Evolutionary conservation across 176 grass and related monocot species (phyloP).

Genomic region (Oryza brachyantha): DNA sequence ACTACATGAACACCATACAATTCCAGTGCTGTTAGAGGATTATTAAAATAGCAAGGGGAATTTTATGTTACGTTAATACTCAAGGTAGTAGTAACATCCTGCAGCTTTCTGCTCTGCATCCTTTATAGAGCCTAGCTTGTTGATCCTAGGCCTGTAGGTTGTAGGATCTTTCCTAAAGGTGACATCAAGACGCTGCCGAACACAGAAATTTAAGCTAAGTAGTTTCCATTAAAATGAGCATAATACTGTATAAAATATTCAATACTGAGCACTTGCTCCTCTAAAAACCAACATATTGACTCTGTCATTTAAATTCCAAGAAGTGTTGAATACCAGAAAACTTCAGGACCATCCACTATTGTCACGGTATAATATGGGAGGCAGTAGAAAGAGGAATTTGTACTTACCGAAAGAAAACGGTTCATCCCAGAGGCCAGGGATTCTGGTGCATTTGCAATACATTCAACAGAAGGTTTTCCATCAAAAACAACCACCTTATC

Average conservation of each 20-base stretch:
- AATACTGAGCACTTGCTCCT: neutral
- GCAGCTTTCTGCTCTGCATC: slow-evolving; percentile 73
- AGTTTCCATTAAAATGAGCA: neutral
- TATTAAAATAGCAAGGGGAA: neutral
- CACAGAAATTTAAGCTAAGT: neutral
- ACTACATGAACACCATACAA: neutral
- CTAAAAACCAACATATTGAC: neutral
- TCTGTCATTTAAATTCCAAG: neutral
- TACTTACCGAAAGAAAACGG: slow-evolving; percentile 67
- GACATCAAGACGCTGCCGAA: slow-evolving; percentile 57
- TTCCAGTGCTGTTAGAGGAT: neutral
- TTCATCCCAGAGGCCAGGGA: slow-evolving; percentile 67
- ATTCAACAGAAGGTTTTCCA: slow-evolving; percentile 63
- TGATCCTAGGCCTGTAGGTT: slow-evolving; percentile 74
- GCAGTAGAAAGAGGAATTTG: neutral
- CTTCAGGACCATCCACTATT: neutral
- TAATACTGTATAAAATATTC: neutral
- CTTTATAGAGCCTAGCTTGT: slow-evolving; percentile 75
- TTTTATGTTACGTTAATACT: slow-evolving; percentile 54
- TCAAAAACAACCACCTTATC: slow-evolving; percentile 68
- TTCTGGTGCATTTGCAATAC: slow-evolving; percentile 62
- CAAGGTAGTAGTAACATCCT: slow-evolving; percentile 80
- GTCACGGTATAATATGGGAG: neutral
- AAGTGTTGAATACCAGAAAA: neutral
- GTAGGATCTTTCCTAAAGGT: slow-evolving; percentile 85